Percentiles rank a stretch among this genome's conserved stretches.
Conservation (phyloP, 257 asterid genomes). For the Galeopsis tetrahit region DNA sequence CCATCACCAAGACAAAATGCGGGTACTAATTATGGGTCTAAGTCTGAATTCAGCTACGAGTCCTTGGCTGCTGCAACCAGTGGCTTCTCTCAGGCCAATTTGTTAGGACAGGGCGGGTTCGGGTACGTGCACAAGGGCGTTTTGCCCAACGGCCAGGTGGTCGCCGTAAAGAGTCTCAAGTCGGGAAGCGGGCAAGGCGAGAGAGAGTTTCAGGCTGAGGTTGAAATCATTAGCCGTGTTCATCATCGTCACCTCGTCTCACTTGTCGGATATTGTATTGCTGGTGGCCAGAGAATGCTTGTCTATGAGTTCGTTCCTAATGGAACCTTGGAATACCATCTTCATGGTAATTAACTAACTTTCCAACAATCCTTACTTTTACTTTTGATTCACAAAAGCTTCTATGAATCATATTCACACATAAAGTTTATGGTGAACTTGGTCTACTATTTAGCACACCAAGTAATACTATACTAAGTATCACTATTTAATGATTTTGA, state of each 20-base stretch:
- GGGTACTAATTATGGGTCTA: slow-evolving; percentile 36
- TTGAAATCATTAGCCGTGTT: slow-evolving; percentile 91
- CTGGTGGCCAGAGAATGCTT: slow-evolving; percentile 63
- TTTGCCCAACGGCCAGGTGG: slow-evolving; percentile 56
- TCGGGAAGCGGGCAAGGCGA: slow-evolving; percentile 97
- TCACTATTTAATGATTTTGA: too few species aligned
- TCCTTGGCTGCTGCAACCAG: slow-evolving; percentile 66
- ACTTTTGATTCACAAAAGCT: too few species aligned
- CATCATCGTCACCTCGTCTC: slow-evolving; percentile 96
- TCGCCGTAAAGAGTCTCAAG: slow-evolving; percentile 91
- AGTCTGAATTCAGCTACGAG: slow-evolving; percentile 65
- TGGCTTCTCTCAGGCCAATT: slow-evolving; percentile 66
- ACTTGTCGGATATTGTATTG: slow-evolving; percentile 90
- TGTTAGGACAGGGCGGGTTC: slow-evolving; percentile 91
- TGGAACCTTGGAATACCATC: slow-evolving; percentile 81
- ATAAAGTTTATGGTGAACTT: too few species aligned
- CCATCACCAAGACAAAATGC: slow-evolving; percentile 37
- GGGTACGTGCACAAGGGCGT: slow-evolving; percentile 87
- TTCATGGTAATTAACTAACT: slow-evolving; percentile 48
- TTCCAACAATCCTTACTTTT: too few species aligned
- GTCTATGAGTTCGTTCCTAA: slow-evolving; percentile 85
- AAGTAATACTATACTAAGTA: too few species aligned
- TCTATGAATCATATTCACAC: too few species aligned
- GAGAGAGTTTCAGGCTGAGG: slow-evolving; percentile 95
- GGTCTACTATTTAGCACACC: too few species aligned